phyloP scores from a whole-genome alignment of 1,284 basidiomycete genomes.

The Polyporus tsugae region DNA sequence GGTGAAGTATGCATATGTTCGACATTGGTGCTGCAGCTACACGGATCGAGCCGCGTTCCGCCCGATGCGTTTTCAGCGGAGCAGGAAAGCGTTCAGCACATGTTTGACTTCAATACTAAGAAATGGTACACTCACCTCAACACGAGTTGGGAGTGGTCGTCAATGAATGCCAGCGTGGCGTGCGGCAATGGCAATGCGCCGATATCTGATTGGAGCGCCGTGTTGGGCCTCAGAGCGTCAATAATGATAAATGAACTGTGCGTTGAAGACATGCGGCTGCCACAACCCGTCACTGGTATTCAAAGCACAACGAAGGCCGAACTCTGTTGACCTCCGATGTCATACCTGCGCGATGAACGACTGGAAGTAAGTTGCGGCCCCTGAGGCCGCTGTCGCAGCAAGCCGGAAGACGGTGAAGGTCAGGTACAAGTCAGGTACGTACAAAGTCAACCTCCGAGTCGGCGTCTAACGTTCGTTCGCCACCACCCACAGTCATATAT shows the following conservation, averaged over 20 bases:
- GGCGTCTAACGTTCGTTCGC: constrained; percentile 1
- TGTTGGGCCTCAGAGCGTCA: not conserved
- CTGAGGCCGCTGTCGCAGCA: constrained; percentile 5
- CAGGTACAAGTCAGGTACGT: not conserved
- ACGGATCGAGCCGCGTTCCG: not conserved
- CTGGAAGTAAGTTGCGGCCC: constrained; percentile 11
- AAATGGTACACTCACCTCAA: not conserved
- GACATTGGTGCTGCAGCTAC: not conserved
- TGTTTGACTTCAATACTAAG: not conserved
- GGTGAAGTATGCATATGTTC: not conserved
- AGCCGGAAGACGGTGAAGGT: not conserved
- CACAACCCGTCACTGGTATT: constrained; percentile 1
- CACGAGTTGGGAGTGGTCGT: not conserved
- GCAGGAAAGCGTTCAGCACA: not conserved
- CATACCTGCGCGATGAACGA: not conserved
- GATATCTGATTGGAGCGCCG: constrained; percentile 17
- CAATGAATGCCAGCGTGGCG: not conserved
- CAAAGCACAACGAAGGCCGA: not conserved
- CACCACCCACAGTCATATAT: constrained; percentile 6
- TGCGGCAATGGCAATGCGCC: constrained; percentile 10
- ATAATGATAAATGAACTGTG: constrained; percentile 6
- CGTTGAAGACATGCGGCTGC: constrained; percentile 20
- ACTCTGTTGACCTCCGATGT: not conserved
- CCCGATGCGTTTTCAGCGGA: not conserved
- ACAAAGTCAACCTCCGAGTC: not conserved